Percentiles rank a stretch among this genome's conserved stretches.
Evolutionary conservation across 176 grass and related monocot genomes (phyloP).

Genomic region (Urochloa ruziziensis): DNA sequence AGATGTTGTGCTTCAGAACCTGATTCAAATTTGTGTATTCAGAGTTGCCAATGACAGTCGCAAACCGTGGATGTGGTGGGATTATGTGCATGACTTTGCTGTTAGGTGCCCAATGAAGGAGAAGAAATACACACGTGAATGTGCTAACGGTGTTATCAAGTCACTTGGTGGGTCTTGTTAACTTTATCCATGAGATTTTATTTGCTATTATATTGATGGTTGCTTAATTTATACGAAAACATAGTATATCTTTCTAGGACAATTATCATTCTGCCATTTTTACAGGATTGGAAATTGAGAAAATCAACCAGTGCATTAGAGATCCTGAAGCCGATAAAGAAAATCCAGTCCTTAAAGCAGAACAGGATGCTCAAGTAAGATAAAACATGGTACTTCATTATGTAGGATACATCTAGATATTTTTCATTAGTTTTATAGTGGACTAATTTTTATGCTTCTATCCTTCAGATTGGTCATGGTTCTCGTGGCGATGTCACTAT

Average conservation of each 20-base stretch:
- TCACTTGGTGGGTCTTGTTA: conserved; percentile 58
- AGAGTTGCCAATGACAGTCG: conserved; percentile 62
- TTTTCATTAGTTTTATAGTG: neutral
- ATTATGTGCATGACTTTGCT: conserved; percentile 84
- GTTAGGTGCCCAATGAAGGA: conserved; percentile 89
- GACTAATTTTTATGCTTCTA: neutral
- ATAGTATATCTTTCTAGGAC: neutral
- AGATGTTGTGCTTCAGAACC: conserved; percentile 77
- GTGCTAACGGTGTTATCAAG: conserved; percentile 61
- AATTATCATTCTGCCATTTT: conserved; percentile 4
- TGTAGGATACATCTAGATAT: neutral
- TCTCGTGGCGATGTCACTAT: conserved; percentile 87
- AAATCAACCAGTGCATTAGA: conserved; percentile 72
- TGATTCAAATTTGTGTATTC: conserved; percentile 76
- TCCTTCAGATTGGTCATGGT: conserved; percentile 67
- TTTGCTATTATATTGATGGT: neutral
- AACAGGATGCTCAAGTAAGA: conserved; percentile 79
- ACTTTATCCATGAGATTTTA: neutral
- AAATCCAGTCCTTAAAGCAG: conserved; percentile 73
- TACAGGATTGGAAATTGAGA: conserved; percentile 67
- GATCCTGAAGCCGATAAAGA: conserved; percentile 63
- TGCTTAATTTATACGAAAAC: neutral
- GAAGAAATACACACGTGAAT: conserved; percentile 76
- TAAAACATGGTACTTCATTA: neutral
- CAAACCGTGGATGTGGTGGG: conserved; percentile 91